Percentiles rank a stretch among this genome's conserved stretches.
Conservation (phyloP, 2,329 filamentous ascomycete genomes). For the Claviceps humidiphila region DNA sequence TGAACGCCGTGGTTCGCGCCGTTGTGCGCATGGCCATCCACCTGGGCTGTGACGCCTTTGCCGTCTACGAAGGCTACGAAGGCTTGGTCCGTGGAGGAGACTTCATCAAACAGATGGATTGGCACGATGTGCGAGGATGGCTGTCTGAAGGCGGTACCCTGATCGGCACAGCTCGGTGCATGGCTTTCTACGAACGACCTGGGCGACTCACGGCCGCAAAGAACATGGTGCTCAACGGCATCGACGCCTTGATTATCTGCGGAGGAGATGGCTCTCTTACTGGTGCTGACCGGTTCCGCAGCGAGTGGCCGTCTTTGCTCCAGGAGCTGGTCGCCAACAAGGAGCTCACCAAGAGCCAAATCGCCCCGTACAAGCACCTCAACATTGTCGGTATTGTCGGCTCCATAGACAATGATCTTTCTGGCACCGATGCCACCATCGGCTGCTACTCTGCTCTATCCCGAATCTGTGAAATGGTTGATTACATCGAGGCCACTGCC, state of each 20-base stretch:
- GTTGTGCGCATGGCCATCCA: conserved; percentile 87
- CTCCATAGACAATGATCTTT: conserved; percentile 97
- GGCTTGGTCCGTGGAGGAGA: conserved; percentile 81
- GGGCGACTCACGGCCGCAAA: conserved; percentile 78
- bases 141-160: conserved; percentile 88
- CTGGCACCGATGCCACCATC: conserved; percentile 92
- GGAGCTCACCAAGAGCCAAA: conserved; percentile 56
- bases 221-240: conserved; percentile 86
- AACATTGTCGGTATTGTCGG: conserved; percentile 96
- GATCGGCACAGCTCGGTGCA: conserved; percentile 89
- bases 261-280: conserved; percentile 94
- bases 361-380: conserved; percentile 67
- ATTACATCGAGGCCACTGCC: conserved; percentile 92
- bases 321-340: conserved; percentile 68
- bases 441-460: conserved; percentile 89
- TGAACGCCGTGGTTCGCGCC: conserved; percentile 83
- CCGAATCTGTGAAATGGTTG: conserved; percentile 88
- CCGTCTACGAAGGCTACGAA: conserved; percentile 89
- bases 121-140: conserved; percentile 91
- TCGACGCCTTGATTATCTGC: conserved; percentile 92
- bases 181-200: conserved; percentile 77
- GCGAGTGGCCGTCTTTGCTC: conserved; percentile 81
- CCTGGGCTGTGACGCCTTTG: conserved; percentile 66
- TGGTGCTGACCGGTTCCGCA: conserved; percentile 83
- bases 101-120: conserved; percentile 76